Evolutionary conservation across 495 filamentous ascomycete species (phyloP), one percentile per base, ranked within the genome.

Genomic region (Elaphomyces granulatus): DNA sequence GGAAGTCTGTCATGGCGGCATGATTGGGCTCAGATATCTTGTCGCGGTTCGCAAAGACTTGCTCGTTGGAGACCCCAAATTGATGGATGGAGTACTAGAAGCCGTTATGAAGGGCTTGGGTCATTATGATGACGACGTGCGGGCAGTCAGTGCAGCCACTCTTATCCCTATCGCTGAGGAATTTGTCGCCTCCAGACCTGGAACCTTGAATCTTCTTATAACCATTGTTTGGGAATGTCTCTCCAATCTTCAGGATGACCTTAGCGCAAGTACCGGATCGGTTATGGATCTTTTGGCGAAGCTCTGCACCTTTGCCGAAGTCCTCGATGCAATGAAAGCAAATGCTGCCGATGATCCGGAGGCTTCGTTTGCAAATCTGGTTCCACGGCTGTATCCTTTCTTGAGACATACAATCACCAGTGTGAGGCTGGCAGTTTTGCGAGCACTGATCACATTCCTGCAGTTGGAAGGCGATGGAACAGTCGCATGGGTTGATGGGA

Each of bases 201-300:
- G 62, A 30, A 79, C 83, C 20, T 72, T 98, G 23, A 71, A 81
- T 36, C 65, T 70, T 20, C 70, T 98, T 32, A 94, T 96, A 60
- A 77, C 81, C 54, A 90, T 95, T 46, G 87, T 98, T 18, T 98
- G 90, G 90, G 83, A 87, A 45, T 96, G 90, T 60, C 71, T 98
- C 15, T 93, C 90, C 4, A 87, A 92, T 52, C 62, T 98, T 6
- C 85, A 88, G 44, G 90, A 98, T 54, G 90, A 98, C 58, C 68
- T 98, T 10, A 94, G 87, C 58, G 92, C 90, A 4, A 95, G 87
- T 58, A 98, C 90, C 16, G 90, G 90, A 20, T 88, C 81, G 37
- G 88, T 98, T 32, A 98, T 98, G 90, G 90, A 98, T 52, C 71
- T 98, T 19, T 67, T 98, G 16, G 92, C 90, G 17, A 96, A 85